Evolutionary conservation across 345 rosid genomes (phyloP).

Genomic region (Anastatica hierochuntica): DNA sequence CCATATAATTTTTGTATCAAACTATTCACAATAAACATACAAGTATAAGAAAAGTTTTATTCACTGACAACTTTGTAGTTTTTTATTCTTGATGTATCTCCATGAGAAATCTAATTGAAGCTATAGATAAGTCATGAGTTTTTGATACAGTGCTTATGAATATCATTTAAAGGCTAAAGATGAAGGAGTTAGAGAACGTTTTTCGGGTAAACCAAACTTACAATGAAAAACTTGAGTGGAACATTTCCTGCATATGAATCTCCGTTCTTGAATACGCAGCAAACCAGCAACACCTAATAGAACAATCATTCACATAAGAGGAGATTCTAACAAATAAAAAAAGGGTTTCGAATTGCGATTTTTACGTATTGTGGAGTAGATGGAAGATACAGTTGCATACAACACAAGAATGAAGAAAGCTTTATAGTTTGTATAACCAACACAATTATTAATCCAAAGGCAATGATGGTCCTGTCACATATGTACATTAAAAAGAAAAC

Average conservation of each 20-base stretch:
- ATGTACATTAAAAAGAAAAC: background rate
- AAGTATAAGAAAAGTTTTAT: too few species aligned
- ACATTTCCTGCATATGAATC: slow-evolving; percentile 28
- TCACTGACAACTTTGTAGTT: too few species aligned
- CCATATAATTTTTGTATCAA: too few species aligned
- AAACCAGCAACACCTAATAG: slow-evolving; percentile 37
- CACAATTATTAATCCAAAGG: slow-evolving; percentile 85
- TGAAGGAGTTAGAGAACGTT: slow-evolving; percentile 1
- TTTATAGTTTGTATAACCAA: too few species aligned
- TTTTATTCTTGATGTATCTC: background rate
- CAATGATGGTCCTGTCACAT: slow-evolving; percentile 81
- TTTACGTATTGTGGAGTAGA: slow-evolving; percentile 53
- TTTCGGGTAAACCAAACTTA: too few species aligned
- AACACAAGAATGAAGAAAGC: slow-evolving; percentile 60
- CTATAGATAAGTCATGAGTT: background rate
- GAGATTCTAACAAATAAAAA: background rate
- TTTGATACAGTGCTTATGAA: background rate
- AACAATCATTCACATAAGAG: background rate
- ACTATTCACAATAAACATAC: too few species aligned
- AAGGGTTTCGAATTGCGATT: background rate
- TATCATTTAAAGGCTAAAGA: background rate
- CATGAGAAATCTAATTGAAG: background rate
- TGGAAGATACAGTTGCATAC: slow-evolving; percentile 48
- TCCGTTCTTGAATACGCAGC: slow-evolving; percentile 35
- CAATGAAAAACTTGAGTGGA: too few species aligned